Base-by-base conservation (phyloP, 306 rosid genomes). In the Lathyrus aphaca region DNA sequence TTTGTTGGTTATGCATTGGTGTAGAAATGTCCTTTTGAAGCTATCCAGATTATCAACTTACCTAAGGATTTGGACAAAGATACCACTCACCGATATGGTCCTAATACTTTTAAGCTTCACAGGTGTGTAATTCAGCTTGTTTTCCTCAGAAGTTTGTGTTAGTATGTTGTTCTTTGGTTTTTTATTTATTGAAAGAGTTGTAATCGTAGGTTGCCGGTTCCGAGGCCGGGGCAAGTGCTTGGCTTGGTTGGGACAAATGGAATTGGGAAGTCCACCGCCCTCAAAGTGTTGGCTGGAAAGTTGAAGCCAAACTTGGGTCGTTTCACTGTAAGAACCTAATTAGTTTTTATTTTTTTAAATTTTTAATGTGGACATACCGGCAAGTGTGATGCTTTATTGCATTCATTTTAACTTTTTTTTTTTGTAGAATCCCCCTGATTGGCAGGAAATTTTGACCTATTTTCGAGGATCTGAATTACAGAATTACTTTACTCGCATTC, bases 241-340 rank as follows among this genome's bases (percentile, higher is more conserved):
- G 99, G 99, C 12, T 79, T 94, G 83, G 99, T 94, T 69, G 99
- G 99, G 55, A 91, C 96, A 1, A 94, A 94, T 64, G 99, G 99
- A 46, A 94, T 91, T 72, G 99, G 99, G 61, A 94, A 94, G 82
- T 94, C 99, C 59, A 94, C 99, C 51, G 99, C 99, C 27, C 97
- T 94, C 18, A 91, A 94, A 83, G 96, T 94, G 64, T 83, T 94
- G 88, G 97, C 97, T 16, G 99, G 99, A 35, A 86, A 91, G 68
- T 75, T 94, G 86, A 88, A 94, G 68, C 99, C 99, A 1, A 94
- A 94, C 73, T 71, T 94, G 78, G 99, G 99, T 10, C 95, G 99
- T 63, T 94, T 91, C 80, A 87, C 84, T 21, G 98, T 93, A 90
- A 90, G 50, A 19, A 50, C 72, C 17, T 8, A 10, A 10, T 40